Conservation (phyloP, 164 flowering plant species). For the Aristolochia californica region DNA sequence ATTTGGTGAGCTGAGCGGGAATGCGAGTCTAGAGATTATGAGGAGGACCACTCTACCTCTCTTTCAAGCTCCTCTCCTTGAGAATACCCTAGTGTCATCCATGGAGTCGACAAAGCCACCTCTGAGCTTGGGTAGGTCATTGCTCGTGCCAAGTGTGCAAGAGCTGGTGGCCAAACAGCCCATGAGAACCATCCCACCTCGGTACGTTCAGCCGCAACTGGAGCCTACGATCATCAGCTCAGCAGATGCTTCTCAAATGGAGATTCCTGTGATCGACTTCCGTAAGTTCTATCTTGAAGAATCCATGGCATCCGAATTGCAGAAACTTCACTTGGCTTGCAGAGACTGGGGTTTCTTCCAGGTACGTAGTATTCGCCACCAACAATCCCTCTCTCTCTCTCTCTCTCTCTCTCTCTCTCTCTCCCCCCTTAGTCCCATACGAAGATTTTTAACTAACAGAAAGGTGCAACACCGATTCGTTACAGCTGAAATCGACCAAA, state of each 20-base stretch:
- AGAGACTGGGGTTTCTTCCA: slow-evolving; percentile 37
- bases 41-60: no score
- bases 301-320: slow-evolving; percentile 18
- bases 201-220: slow-evolving; percentile 22
- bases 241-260: neutral
- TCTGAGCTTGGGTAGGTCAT: slow-evolving; percentile 25
- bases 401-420: neutral
- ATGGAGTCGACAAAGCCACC: no score
- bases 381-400: no score
- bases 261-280: slow-evolving; percentile 30
- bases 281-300: slow-evolving; percentile 11
- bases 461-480: no score
- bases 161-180: slow-evolving; percentile 32
- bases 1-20: no score
- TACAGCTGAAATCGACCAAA: no score
- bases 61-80: no score
- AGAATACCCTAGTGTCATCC: no score
- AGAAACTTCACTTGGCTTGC: slow-evolving; percentile 35
- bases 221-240: slow-evolving; percentile 2
- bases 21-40: no score
- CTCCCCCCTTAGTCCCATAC: neutral
- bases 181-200: slow-evolving; percentile 20
- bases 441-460: neutral
- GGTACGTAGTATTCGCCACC: no score
- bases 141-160: slow-evolving; percentile 40